Evolutionary conservation across 306 rosid species (phyloP), one percentile per base, ranked within the genome.

Genomic region (Fragaria iinumae): DNA sequence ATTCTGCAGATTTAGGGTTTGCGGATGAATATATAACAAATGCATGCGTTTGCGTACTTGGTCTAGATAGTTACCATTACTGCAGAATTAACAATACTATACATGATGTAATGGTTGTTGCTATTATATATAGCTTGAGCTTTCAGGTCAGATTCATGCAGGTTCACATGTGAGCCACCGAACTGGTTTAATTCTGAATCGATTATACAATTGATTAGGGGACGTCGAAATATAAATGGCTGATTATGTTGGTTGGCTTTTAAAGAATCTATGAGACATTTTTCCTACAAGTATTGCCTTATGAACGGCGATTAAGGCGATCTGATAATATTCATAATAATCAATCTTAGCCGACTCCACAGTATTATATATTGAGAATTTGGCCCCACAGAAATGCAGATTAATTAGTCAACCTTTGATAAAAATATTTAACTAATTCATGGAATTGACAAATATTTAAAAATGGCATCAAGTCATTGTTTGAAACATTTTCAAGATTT

Each of bases 241-340:
- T 23, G 52, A n/a, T 38, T n/a, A 53, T 2, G 34, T 11, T 11
- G 63, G 71, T 36, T 41, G 68, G 77, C 56, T n/a, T 60, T 74
- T 60, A 44, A 47, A 14, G 59, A 74, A 74, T 57, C 45, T 60
- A 16, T 59, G 75, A 47, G 72, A 17, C 81, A 71, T 36, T 14
- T 52, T 78, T 9, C 64, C 76, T 71, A 16, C 62, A 13, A 45
- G 60, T 78, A 36, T 71, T 70, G 71, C 81, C 81, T 11, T 44
- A 14, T 20, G 81, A 21, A 75, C 71, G 76, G 62, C 76, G 75
- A 70, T 20, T 55, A 56, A n/a, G 76, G 76, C 53, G 62, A 59
- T 69, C 69, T 56, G 27, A 32, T 32, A 32, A 53, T 69, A 43
- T 56, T 71, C 49, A 32, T 32, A 32, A 55, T 69, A 43, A 69